Conservation (phyloP, 805 yeast genomes). For the Zygotorulaspora chibaensis region DNA sequence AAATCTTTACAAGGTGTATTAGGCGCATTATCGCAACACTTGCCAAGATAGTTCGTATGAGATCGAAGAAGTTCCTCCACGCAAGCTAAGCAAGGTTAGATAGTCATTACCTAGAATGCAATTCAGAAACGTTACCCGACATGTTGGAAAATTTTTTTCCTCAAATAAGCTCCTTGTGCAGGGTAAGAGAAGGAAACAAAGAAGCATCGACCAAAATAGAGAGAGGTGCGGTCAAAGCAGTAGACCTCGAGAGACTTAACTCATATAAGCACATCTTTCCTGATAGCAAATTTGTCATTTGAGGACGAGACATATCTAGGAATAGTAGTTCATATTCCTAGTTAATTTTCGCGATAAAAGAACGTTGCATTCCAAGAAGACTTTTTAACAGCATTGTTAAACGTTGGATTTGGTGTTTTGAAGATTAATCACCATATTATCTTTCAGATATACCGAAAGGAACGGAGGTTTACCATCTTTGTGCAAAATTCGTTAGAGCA, state of each 20-base stretch:
- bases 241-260: too few relatives aligned
- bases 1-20: too few relatives aligned
- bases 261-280: too few relatives aligned
- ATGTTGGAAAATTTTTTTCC: slow-evolving; percentile 10
- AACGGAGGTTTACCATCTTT: neutral
- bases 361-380: too few relatives aligned
- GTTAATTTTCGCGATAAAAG: too few relatives aligned
- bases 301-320: neutral
- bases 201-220: slow-evolving; percentile 2
- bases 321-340: neutral
- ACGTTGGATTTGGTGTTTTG: neutral
- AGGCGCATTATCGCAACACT: too few relatives aligned
- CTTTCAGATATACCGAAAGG: neutral
- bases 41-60: too few relatives aligned
- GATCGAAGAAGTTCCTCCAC: too few relatives aligned
- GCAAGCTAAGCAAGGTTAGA: too few relatives aligned
- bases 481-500: neutral
- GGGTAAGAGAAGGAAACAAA: neutral
- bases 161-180: neutral
- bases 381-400: too few relatives aligned
- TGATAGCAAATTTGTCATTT: neutral
- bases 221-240: neutral
- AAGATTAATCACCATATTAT: neutral
- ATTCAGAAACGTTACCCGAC: slow-evolving; percentile 7
- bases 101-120: neutral